phyloP scores from a whole-genome alignment of 2,329 filamentous ascomycete genomes.

The Paracamarosporium sp. region DNA sequence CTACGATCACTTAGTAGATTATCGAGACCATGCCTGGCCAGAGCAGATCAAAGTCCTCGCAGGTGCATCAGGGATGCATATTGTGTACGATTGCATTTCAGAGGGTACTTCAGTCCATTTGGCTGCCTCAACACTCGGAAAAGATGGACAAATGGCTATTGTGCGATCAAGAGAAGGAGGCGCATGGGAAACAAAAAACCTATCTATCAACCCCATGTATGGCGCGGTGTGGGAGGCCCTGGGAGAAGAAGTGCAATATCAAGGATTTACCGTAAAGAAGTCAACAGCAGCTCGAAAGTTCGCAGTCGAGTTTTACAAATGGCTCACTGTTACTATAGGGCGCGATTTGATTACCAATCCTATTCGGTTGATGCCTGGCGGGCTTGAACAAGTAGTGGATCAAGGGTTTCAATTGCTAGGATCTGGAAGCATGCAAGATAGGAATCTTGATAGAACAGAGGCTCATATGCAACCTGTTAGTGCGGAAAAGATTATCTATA shows the following conservation, averaged over 20 bases:
- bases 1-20: conserved; percentile 51
- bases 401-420: too few species aligned
- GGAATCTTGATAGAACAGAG: too few species aligned
- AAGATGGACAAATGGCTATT: conserved; percentile 35
- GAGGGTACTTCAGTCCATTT: conserved; percentile 46
- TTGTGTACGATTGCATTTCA: conserved; percentile 50
- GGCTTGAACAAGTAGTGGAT: too few species aligned
- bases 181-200: conserved; percentile 32
- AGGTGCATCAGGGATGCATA: conserved; percentile 39
- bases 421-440: too few species aligned
- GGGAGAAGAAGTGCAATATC: conserved; percentile 50
- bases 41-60: conserved; percentile 33
- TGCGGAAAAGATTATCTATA: too few species aligned
- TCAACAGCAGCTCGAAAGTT: conserved; percentile 24
- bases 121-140: conserved; percentile 32
- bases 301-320: conserved; percentile 48
- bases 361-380: too few species aligned
- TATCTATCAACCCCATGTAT: conserved; percentile 45
- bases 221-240: conserved; percentile 54
- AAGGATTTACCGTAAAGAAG: conserved; percentile 32
- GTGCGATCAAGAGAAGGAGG: conserved; percentile 37
- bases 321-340: too few species aligned
- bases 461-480: too few species aligned
- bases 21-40: conserved; percentile 44
- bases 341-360: too few species aligned